Percentiles rank a stretch among this genome's conserved stretches.
These are phyloP conservation scores for Globisporangium megalacanthum DNA, from an alignment of 352 stramenopile genomes.

Conservation along the genomic window DNA sequence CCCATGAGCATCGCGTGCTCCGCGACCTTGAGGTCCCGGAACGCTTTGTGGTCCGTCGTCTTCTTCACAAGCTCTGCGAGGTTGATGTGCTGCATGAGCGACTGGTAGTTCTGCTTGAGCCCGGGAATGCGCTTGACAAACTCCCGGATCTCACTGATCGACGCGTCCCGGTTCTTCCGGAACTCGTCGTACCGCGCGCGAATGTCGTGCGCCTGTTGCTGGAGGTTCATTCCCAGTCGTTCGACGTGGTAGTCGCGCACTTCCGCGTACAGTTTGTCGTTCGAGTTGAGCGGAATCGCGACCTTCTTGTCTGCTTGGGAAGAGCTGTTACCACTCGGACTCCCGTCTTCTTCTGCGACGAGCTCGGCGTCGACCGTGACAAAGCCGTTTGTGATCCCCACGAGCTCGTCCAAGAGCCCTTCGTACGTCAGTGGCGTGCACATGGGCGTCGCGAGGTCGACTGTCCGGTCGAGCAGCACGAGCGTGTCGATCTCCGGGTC, in stretches of 20 bases:
- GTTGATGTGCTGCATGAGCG: constrained; percentile 97
- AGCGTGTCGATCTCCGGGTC: constrained; percentile 92
- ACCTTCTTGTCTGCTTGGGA: constrained; percentile 60
- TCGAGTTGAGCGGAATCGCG: constrained; percentile 93
- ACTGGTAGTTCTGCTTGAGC: constrained; percentile 92
- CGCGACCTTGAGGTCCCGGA: constrained; percentile 93
- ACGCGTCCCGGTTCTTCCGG: constrained; percentile 93
- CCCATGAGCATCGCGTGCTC: constrained; percentile 96
- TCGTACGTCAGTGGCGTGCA: constrained; percentile 97
- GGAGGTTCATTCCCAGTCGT: constrained; percentile 93
- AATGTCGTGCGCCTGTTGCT: constrained; percentile 95
- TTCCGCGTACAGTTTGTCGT: constrained; percentile 94
- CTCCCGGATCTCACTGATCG: constrained; percentile 96
- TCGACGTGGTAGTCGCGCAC: constrained; percentile 97
- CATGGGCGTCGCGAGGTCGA: constrained; percentile 95
- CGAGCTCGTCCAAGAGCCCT: constrained; percentile 94
- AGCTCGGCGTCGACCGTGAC: constrained; percentile 75
- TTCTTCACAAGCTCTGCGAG: constrained; percentile 95
- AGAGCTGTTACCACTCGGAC: too few species aligned
- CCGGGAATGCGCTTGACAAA: constrained; percentile 98
- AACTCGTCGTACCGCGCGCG: constrained; percentile 93
- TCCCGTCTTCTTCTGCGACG: constrained; percentile 48
- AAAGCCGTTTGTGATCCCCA: constrained; percentile 93
- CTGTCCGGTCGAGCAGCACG: constrained; percentile 92
- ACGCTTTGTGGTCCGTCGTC: constrained; percentile 89